Base-by-base conservation (phyloP, 2,329 filamentous ascomycete genomes). In the Aspergillus eucalypticola region DNA sequence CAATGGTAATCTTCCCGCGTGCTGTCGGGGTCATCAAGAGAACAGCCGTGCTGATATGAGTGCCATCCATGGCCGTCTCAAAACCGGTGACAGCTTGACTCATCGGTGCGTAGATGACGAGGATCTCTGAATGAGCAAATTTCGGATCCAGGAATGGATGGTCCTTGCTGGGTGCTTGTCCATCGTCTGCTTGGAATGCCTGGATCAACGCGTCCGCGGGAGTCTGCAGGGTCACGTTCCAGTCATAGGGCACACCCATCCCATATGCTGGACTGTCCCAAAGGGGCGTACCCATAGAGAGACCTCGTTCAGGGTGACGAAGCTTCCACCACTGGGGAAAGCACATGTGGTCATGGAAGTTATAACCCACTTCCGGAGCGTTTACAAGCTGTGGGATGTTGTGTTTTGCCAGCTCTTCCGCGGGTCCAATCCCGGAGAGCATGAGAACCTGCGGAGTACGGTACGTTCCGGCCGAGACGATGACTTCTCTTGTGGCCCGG, bases 201-300 rank as follows among this genome's bases (percentile, higher is more conserved):
- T 19, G 8, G 27, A 54, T 19, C 11, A 62, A 17, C 1, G 42
- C 52, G 1, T 35, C 38, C 5, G 27, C 29, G 0, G 62, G 62
- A 17, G 52, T 29, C 48, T 59, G 52, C 5, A 53, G 21, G 8
- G 54, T 64, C 17, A 74, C 72, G 11, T 77, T 67, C 65, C 76
- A 81, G 63, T 81, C 76, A 48, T 69, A 56, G 0, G 77, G 77
- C 3, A 69, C 62, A 0, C 77, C 78, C 44, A 73, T 60, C 1
- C 64, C 56, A 60, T 78, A 80, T 19, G 78, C 73, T 0, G 75
- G 73, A 52, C 74, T 63, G 1, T 60, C 65, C 59, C 78, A 79
- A 8, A 74, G 54, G 2, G 75, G 70, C 39, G n/a, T 42, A 2
- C 39, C 39, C 8, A 42, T 10, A 8, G 39, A n/a, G 39, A 17